Conservation (phyloP, 75 land plant genomes). For the Cunninghamia lanceolata region DNA sequence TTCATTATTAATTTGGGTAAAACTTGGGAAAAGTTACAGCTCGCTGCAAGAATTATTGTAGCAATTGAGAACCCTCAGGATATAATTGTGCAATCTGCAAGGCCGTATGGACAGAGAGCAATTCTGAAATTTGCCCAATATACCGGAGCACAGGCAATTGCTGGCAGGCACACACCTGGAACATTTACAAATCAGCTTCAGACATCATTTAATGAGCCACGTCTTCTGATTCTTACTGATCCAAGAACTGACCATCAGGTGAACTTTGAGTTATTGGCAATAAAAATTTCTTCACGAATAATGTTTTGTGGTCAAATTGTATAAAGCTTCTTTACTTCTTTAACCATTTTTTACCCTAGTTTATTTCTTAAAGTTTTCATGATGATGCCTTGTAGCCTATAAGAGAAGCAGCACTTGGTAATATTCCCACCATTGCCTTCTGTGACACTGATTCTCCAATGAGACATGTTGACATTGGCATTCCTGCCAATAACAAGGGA, state of each 20-base stretch:
- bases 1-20: slow-evolving; percentile 79
- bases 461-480: slow-evolving; percentile 79
- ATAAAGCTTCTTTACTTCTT: neutral
- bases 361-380: slow-evolving; percentile 1
- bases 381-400: slow-evolving; percentile 51
- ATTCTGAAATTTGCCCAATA: slow-evolving; percentile 80
- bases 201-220: slow-evolving; percentile 72
- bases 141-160: slow-evolving; percentile 72
- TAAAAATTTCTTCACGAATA: neutral
- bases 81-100: slow-evolving; percentile 82
- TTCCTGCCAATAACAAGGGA: slow-evolving; percentile 86
- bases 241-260: slow-evolving; percentile 88
- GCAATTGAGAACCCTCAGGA: slow-evolving; percentile 86
- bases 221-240: slow-evolving; percentile 75
- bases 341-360: neutral
- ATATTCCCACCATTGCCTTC: slow-evolving; percentile 73
- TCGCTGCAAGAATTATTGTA: slow-evolving; percentile 83
- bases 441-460: slow-evolving; percentile 85
- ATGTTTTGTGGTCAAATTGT: neutral
- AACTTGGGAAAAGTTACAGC: slow-evolving; percentile 75
- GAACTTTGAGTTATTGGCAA: neutral
- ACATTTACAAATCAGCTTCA: slow-evolving; percentile 87
- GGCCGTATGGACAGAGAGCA: slow-evolving; percentile 85
- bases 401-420: slow-evolving; percentile 68
- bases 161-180: slow-evolving; percentile 81